These are phyloP conservation scores for Trametes sp. DNA, from an alignment of 1,284 basidiomycete genomes.

Conservation along the genomic window DNA sequence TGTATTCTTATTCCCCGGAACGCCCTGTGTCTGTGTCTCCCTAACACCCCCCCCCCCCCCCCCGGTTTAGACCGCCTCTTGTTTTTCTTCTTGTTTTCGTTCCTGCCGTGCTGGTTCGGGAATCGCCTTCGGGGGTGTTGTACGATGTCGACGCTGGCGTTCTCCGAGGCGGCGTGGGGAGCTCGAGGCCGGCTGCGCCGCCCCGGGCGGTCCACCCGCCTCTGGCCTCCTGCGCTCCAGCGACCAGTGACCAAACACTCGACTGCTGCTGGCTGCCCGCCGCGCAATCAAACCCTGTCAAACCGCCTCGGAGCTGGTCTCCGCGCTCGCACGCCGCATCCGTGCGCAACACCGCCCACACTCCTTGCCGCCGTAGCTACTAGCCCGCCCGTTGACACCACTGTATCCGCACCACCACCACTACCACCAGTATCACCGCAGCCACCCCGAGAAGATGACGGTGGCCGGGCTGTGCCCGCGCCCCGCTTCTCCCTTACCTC, in stretches of 20 bases:
- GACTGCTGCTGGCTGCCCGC: too few species aligned
- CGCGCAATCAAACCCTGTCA: background rate
- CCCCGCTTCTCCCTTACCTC: slow-evolving; percentile 27
- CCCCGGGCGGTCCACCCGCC: slow-evolving; percentile 26
- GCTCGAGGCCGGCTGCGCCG: slow-evolving; percentile 28
- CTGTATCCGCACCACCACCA: background rate
- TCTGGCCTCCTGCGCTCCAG: slow-evolving; percentile 2
- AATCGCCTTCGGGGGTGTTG: slow-evolving; percentile 27
- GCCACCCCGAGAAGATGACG: slow-evolving; percentile 19
- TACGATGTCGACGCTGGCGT: slow-evolving; percentile 33
- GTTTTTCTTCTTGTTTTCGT: slow-evolving; percentile 17
- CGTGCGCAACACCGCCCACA: slow-evolving; percentile 12
- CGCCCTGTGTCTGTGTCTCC: slow-evolving; percentile 28
- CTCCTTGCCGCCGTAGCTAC: slow-evolving; percentile 16
- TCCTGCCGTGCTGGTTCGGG: slow-evolving; percentile 28
- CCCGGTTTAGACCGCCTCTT: background rate
- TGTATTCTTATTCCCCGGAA: slow-evolving; percentile 34
- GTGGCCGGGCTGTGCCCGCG: slow-evolving; percentile 41
- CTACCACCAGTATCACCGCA: slow-evolving; percentile 19
- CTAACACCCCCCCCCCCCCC: background rate
- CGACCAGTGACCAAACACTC: background rate
- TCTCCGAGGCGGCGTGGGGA: slow-evolving; percentile 27
- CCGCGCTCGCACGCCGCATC: background rate
- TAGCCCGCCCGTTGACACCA: background rate
- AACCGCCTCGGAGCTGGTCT: slow-evolving; percentile 20